A percentile compares a stretch with the other conserved stretches of the same genome.
Conservation (phyloP, 306 rosid genomes). For the Spatholobus suberectus region DNA sequence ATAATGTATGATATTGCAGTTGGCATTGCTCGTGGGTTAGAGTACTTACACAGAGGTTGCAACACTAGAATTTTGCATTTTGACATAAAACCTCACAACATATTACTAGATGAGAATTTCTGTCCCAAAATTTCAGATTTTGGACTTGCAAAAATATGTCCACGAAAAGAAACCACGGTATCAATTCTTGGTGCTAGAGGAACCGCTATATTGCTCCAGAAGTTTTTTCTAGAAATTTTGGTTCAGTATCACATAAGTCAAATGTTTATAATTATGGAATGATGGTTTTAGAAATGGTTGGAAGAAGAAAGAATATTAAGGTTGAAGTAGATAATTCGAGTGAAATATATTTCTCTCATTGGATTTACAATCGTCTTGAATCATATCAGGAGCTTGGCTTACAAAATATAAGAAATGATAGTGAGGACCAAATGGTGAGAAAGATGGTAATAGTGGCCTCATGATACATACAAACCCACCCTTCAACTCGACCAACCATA, state of each 20-base stretch:
- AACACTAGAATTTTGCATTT: constrained; percentile 56
- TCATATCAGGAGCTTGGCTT: too few relatives aligned
- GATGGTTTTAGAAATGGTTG: constrained; percentile 51
- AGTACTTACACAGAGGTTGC: constrained; percentile 52
- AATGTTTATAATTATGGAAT: constrained; percentile 56
- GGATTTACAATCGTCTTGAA: too few relatives aligned
- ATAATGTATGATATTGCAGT: constrained; percentile 41
- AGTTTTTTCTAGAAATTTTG: constrained; percentile 45
- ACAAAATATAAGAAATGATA: too few relatives aligned
- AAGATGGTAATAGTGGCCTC: too few relatives aligned
- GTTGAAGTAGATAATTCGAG: constrained; percentile 23
- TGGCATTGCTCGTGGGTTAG: constrained; percentile 56
- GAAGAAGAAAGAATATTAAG: constrained; percentile 35
- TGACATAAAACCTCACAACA: constrained; percentile 60
- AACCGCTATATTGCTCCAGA: constrained; percentile 54
- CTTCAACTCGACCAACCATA: too few relatives aligned
- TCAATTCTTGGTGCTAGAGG: constrained; percentile 47
- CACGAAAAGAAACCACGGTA: constrained; percentile 35
- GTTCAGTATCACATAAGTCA: constrained; percentile 47
- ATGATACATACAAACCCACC: too few relatives aligned
- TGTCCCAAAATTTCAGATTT: constrained; percentile 53
- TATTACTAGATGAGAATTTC: constrained; percentile 44
- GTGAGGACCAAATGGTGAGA: too few relatives aligned
- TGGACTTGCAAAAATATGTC: constrained; percentile 56
- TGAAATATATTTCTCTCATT: too few relatives aligned